Percentiles rank a stretch among this genome's conserved stretches.
Evolutionary conservation across 106 monocot genomes (phyloP).

Genomic region (Platanthera guangdongensis): DNA sequence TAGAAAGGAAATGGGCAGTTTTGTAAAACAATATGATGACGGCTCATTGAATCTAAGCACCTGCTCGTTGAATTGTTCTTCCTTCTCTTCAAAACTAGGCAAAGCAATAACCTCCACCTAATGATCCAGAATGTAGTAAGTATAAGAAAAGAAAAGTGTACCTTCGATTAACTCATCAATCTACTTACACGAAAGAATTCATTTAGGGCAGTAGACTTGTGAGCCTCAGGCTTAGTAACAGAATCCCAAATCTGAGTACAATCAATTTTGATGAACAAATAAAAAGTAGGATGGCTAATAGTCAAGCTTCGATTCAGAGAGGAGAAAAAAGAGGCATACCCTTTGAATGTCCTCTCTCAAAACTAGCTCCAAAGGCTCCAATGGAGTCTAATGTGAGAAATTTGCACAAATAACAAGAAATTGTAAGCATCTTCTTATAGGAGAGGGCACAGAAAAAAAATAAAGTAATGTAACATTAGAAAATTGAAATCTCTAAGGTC

Average conservation of each 20-base stretch:
- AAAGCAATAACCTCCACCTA: conserved; percentile 19
- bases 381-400: conserved; percentile 23
- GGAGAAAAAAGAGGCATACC: conserved; percentile 8
- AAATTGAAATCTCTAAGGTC: not conserved
- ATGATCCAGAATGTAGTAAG: not conserved
- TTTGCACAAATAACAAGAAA: not conserved
- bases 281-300: not conserved
- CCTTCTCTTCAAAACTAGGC: conserved; percentile 55
- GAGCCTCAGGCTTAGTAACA: conserved; percentile 42
- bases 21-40: not conserved
- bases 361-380: conserved; percentile 38
- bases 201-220: conserved; percentile 40
- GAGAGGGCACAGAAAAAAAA: not conserved
- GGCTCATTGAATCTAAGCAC: conserved; percentile 6
- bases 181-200: conserved; percentile 56
- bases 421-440: not conserved
- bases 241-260: conserved; percentile 44
- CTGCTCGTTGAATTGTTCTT: conserved; percentile 44
- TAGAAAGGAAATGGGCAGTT: not conserved
- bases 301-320: no score
- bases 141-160: not conserved
- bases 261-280: not conserved
- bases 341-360: conserved; percentile 53
- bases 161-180: not conserved
- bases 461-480: not conserved